phyloP scores from a whole-genome alignment of 108 stramenopile species.

The Fistulifera solaris region DNA sequence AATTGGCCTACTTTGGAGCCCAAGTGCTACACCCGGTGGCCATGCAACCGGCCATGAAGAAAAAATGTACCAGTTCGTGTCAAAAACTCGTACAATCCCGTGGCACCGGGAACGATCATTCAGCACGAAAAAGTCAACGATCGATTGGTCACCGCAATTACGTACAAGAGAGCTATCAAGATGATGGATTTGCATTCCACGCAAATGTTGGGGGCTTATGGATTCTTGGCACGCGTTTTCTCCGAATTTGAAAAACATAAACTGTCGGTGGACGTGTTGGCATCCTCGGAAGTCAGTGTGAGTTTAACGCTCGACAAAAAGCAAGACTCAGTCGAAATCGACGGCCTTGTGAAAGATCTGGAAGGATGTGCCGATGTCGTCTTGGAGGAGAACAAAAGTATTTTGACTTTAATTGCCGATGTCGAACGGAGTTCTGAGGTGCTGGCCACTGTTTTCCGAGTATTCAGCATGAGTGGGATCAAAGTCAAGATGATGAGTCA shows the following conservation, averaged over 20 bases:
- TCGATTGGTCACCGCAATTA: constrained; percentile 88
- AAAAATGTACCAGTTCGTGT: constrained; percentile 88
- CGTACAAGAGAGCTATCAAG: constrained; percentile 81
- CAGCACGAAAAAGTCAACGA: constrained; percentile 28
- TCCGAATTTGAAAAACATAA: constrained; percentile 85
- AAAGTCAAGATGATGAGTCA: constrained; percentile 90
- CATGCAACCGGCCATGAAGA: constrained; percentile 85
- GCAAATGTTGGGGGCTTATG: constrained; percentile 96
- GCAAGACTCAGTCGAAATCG: constrained; percentile 42
- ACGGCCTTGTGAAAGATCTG: constrained; percentile 41
- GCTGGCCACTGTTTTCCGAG: constrained; percentile 87
- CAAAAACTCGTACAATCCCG: constrained; percentile 97
- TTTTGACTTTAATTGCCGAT: constrained; percentile 91
- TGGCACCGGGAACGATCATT: constrained; percentile 85
- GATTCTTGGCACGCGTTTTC: constrained; percentile 91
- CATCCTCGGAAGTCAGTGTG: constrained; percentile 95
- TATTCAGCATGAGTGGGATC: constrained; percentile 63
- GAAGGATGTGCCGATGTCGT: constrained; percentile 53
- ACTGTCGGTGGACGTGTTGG: constrained; percentile 98
- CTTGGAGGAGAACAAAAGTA: constrained; percentile 56
- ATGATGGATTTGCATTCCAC: constrained; percentile 88
- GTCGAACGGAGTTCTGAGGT: constrained; percentile 81
- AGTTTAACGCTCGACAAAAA: constrained; percentile 95
- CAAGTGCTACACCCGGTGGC: constrained; percentile 94
- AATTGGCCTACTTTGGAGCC: constrained; percentile 97